Evolutionary conservation across 148 eudicot genomes (phyloP).

Genomic region (Silene conica): DNA sequence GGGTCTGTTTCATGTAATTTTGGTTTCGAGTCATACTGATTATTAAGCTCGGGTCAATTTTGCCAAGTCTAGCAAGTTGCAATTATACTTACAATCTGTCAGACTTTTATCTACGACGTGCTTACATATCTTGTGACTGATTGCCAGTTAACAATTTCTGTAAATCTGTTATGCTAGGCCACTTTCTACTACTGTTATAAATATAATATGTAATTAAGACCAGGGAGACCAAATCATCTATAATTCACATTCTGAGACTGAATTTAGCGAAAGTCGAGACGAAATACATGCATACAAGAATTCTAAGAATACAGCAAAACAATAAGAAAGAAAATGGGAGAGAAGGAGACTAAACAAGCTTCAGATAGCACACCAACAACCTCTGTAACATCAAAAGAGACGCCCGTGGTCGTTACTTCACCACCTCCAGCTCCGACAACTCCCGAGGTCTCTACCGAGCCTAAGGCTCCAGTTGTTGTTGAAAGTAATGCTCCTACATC

Average conservation of each 20-base stretch:
- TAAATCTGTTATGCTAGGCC: neutral
- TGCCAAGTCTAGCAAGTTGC: neutral
- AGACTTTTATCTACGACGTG: neutral
- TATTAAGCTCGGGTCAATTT: neutral
- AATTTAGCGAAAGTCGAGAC: neutral
- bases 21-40: neutral
- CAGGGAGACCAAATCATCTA: neutral
- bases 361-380: conserved; percentile 6
- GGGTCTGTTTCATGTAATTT: neutral
- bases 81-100: neutral
- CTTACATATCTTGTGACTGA: neutral
- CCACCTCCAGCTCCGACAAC: conserved; percentile 14
- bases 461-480: neutral
- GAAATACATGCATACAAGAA: neutral
- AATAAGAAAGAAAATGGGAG: conserved; percentile 16
- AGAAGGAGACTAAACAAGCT: conserved; percentile 7
- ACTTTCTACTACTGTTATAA: neutral
- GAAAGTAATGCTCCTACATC: neutral
- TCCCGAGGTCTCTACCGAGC: neutral
- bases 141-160: neutral
- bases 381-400: conserved; percentile 6
- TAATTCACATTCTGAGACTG: neutral
- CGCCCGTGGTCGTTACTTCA: conserved; percentile 1
- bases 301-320: neutral
- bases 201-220: neutral